Base-by-base conservation (phyloP, 805 yeast species). In the Ogataea trehaloabstinens region DNA sequence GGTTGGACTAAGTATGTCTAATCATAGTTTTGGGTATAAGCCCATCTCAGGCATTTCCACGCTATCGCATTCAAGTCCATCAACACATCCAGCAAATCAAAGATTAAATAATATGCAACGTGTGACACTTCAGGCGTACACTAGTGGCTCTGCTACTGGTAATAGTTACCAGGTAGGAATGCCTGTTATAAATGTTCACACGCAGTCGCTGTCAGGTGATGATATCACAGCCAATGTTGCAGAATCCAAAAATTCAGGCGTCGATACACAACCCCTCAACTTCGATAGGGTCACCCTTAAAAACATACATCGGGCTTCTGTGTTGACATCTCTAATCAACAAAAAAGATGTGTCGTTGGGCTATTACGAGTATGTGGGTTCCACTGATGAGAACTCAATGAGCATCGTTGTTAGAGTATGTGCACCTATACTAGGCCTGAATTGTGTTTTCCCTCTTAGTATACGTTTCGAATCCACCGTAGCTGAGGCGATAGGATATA, bases 401-500 rank as follows among this genome's bases (percentile, higher is more conserved):
- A 18, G 7, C 10, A 18, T 19, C 7, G 7, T 30, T 11, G 15
- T 28, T n/a, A 7, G 31, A n/a, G 31, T 28, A 7, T 30, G 15
- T 11, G 10, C 19, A 8, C 20, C 16, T 30, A 16, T 8, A 6
- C 7, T 22, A 30, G 8, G 8, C 16, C 22, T 11, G 7, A 8
- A 8, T 10, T 10, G 22, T 10, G 8, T 55, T 1, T 17, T 64
- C 7, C 39, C 29, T 2, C 17, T 70, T 1, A 46, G 48, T 13
- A 47, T 68, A 0, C 55, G 63, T 32, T 53, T 55, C 2, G 66
- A 66, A 15, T 71, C 65, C 6, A 60, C 66, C 3, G 81, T 80
- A 2, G 70, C 72, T 33, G 76, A 78, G 35, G 66, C 79, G 4
- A 72, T 80, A 31, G 86, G 85, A 0, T 80, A 52, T 48, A 63